Evolutionary conservation across 768 basidiomycete genomes (phyloP).

Genomic region (Suillus sp.): DNA sequence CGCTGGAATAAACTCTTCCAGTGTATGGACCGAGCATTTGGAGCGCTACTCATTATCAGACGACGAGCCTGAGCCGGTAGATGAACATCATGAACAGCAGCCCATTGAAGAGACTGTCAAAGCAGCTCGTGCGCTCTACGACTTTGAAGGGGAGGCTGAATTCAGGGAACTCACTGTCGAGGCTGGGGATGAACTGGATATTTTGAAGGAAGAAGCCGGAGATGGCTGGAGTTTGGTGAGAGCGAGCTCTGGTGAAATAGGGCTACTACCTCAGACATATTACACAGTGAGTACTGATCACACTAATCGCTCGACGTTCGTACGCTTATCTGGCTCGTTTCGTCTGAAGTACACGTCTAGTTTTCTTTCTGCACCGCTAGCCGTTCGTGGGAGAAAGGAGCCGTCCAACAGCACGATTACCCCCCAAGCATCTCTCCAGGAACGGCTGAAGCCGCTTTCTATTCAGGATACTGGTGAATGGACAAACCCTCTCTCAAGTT

Average conservation of each 20-base stretch:
- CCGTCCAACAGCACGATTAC: conserved; percentile 51
- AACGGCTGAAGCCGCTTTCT: conserved; percentile 33
- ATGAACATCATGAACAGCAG: conserved; percentile 26
- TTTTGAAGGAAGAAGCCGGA: conserved; percentile 71
- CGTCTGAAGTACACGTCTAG: conserved; percentile 63
- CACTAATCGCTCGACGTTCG: conserved; percentile 12
- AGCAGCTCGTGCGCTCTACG: conserved; percentile 68
- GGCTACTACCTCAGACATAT: conserved; percentile 68
- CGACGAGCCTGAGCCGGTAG: conserved; percentile 45
- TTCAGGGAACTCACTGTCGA: conserved; percentile 69
- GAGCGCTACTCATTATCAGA: conserved; percentile 52
- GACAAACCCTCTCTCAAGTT: conserved; percentile 58
- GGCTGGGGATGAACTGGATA: conserved; percentile 69
- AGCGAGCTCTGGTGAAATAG: conserved; percentile 57
- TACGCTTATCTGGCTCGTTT: conserved; percentile 4
- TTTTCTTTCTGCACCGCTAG: conserved; percentile 52
- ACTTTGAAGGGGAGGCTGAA: conserved; percentile 75
- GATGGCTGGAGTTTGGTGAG: conserved; percentile 84
- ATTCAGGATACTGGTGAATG: conserved; percentile 77
- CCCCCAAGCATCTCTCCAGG: conserved; percentile 42
- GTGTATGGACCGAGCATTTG: conserved; percentile 73
- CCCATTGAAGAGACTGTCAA: conserved; percentile 13
- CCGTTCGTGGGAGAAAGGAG: conserved; percentile 32
- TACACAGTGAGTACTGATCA: conserved; percentile 59
- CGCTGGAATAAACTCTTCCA: conserved; percentile 74